Conservation (phyloP, 495 filamentous ascomycete genomes). For the Lophium mytilinum region DNA sequence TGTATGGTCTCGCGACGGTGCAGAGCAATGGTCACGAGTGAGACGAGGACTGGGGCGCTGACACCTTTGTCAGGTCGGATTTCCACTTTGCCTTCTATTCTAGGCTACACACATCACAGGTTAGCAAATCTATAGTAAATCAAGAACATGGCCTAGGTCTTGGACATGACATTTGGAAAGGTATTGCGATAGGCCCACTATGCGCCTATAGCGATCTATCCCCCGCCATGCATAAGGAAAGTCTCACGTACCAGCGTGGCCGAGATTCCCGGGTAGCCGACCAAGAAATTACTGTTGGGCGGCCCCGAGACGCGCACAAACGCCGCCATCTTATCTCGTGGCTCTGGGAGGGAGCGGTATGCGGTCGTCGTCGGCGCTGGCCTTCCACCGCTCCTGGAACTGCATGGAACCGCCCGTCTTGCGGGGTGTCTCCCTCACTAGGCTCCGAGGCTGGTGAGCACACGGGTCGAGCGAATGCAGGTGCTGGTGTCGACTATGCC, state of each 20-base stretch:
- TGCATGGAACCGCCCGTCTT: constrained; percentile 21
- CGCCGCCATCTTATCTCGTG: constrained; percentile 57
- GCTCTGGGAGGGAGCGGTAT: not conserved
- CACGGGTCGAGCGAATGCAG: not conserved
- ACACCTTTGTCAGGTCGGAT: constrained; percentile 78
- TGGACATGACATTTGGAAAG: too few relatives aligned
- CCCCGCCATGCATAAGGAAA: not conserved
- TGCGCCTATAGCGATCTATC: too few relatives aligned
- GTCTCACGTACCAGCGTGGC: constrained; percentile 74
- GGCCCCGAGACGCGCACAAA: constrained; percentile 96
- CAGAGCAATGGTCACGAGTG: constrained; percentile 88
- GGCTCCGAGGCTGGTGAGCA: too few relatives aligned
- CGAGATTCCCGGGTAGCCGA: constrained; percentile 96
- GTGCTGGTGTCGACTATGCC: not conserved
- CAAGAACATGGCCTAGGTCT: not conserved
- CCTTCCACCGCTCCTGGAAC: constrained; percentile 9
- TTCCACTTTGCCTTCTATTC: constrained; percentile 96
- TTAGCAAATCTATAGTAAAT: constrained; percentile 4
- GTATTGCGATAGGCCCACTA: too few relatives aligned
- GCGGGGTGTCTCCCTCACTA: not conserved
- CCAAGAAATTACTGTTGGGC: constrained; percentile 91
- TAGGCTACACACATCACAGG: constrained; percentile 50
- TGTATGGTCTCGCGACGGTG: constrained; percentile 94
- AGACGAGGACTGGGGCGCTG: constrained; percentile 81
- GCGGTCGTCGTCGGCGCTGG: constrained; percentile 16